Evolutionary conservation across 129 eudicot species (phyloP), one percentile per base, ranked within the genome.

Genomic region (Saposhnikovia divaricata): DNA sequence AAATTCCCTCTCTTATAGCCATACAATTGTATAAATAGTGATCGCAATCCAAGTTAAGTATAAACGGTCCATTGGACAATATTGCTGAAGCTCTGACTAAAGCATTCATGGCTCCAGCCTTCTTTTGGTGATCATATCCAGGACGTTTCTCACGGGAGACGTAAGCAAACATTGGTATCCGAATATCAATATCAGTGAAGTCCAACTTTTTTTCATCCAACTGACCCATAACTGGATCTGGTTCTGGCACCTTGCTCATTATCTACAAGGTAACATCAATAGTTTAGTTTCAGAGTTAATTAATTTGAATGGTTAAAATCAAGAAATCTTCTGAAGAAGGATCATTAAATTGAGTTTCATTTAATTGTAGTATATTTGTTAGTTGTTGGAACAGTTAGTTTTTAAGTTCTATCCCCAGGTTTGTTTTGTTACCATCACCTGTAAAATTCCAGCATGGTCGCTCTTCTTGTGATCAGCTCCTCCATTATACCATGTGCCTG

Each of bases 91-190:
- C 92, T 80, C 98, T 80, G 43, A 93, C 98, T 84, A 91, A 76
- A 28, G 94, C 90, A 76, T 93, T 93, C 98, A 93, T 93, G 80
- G 98, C 98, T 87, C 97, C 97, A 8, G 96, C 97, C 85, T 90
- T 92, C 91, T 92, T 92, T 86, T 92, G 83, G 85, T 93, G 98
- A 83, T 93, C 98, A 61, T 91, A 91, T 57, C 90, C 91, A 21
- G 96, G 91, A 0, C 96, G 85, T 84, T 93, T 93, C 80, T 93
- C 98, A 63, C 98, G 92, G 0, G 98, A 93, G 39, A 93, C 93
- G 45, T 93, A 93, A 31, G 88, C 98, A 85, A 93, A 91, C 98
- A 93, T 93, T 9, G 94, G 98, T 71, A 93, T 81, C 70, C 98
- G 78, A 10, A 82, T 66, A 76, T 93, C 98, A 6, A 93, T 87